These are phyloP conservation scores for Arachis hypogaea DNA, from an alignment of 306 rosid species.

Conservation along the genomic window DNA sequence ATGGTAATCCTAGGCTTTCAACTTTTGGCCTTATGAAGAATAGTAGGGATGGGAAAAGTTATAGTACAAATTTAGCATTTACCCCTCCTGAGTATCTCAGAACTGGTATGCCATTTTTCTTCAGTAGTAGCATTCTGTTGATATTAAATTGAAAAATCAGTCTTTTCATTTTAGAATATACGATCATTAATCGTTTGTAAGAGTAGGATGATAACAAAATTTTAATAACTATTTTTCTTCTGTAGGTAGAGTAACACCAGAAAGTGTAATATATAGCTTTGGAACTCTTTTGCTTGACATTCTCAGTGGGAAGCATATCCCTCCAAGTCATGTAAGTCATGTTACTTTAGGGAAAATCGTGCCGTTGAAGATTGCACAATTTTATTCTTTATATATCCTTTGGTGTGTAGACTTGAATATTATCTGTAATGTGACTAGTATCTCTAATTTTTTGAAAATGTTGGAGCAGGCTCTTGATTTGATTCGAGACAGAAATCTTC, in stretches of 20 bases:
- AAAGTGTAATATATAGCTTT: slow-evolving; percentile 10
- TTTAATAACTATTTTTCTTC: not conserved
- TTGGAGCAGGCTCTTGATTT: not conserved
- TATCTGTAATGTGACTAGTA: not conserved
- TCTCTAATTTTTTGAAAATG: not conserved
- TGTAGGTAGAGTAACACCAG: slow-evolving; percentile 2
- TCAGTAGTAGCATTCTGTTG: not conserved
- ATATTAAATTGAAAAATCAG: slow-evolving; percentile 4
- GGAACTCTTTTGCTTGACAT: slow-evolving; percentile 3
- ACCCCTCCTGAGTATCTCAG: slow-evolving; percentile 89
- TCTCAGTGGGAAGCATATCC: slow-evolving; percentile 5
- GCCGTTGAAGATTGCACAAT: not conserved
- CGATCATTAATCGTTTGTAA: not conserved
- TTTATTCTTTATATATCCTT: slow-evolving; percentile 18
- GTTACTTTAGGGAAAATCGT: not conserved
- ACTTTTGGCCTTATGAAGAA: slow-evolving; percentile 85
- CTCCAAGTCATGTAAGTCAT: slow-evolving; percentile 5
- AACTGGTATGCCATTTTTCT: slow-evolving; percentile 48
- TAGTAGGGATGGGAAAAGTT: slow-evolving; percentile 87
- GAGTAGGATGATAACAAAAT: not conserved
- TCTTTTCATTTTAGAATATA: not conserved
- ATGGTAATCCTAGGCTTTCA: slow-evolving; percentile 82
- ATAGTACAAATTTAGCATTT: slow-evolving; percentile 85
- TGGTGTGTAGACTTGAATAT: not conserved
- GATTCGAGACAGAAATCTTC: slow-evolving; percentile 8